Conservation (phyloP, 2,329 filamentous ascomycete species). For the Dendryphion nanum region DNA sequence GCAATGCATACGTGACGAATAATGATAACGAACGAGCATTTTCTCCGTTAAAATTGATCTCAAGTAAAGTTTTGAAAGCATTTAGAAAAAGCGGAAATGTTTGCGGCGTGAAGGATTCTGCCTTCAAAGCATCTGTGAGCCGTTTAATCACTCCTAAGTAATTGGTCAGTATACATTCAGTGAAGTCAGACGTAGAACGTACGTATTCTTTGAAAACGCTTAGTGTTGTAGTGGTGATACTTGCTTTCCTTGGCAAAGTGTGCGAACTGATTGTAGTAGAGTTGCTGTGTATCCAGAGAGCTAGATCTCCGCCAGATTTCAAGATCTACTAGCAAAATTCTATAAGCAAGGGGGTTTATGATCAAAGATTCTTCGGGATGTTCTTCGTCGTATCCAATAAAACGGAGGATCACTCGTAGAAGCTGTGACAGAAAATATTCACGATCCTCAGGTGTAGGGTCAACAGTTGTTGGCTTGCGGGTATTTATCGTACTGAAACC, state of each 20-base stretch:
- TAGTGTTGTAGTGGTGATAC: slow-evolving; percentile 87
- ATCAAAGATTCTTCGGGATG: slow-evolving; percentile 85
- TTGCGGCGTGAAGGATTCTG: slow-evolving; percentile 70
- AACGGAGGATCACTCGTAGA: slow-evolving; percentile 74
- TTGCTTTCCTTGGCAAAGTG: slow-evolving; percentile 88
- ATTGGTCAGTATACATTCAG: slow-evolving; percentile 15
- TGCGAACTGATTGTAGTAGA: slow-evolving; percentile 92
- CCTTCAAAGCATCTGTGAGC: slow-evolving; percentile 85
- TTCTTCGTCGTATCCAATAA: slow-evolving; percentile 83
- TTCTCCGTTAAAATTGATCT: slow-evolving; percentile 78
- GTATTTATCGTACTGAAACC: slow-evolving; percentile 52
- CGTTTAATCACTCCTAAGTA: slow-evolving; percentile 78
- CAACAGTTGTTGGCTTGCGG: slow-evolving; percentile 45
- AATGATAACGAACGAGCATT: slow-evolving; percentile 83
- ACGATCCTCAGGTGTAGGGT: slow-evolving; percentile 41
- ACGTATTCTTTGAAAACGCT: slow-evolving; percentile 87
- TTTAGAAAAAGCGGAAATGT: slow-evolving; percentile 74
- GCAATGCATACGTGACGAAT: slow-evolving; percentile 90
- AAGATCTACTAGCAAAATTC: slow-evolving; percentile 85
- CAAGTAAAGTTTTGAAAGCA: slow-evolving; percentile 76
- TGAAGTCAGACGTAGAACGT: slow-evolving; percentile 41
- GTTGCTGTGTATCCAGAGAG: slow-evolving; percentile 70
- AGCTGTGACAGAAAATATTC: slow-evolving; percentile 58
- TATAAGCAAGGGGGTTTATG: slow-evolving; percentile 91
- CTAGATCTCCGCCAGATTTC: slow-evolving; percentile 83